Base-by-base conservation (phyloP, 495 filamentous ascomycete species). In the Glutinoglossum americanum region DNA sequence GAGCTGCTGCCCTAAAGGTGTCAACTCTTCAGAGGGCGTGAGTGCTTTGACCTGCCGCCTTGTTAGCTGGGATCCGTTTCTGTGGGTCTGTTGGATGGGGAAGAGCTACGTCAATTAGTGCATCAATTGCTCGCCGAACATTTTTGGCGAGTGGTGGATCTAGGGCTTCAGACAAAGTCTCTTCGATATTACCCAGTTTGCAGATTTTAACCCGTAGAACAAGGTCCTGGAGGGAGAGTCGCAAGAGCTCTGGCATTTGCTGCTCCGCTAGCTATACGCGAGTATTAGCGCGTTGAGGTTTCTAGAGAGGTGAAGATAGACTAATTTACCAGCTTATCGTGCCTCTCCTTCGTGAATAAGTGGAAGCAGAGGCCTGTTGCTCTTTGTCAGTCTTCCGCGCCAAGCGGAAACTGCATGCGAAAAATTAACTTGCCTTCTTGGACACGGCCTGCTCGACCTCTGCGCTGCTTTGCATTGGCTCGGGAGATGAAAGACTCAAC, bases 171-270 rank as follows among this genome's bases (percentile, higher is more conserved):
- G 82, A 76, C 5, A 98, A 74, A 0, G 88, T 94, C 60, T 88
- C 77, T 63, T 95, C 90, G 54, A 97, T 89, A 51, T 82, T 80
- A 2, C 92, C 92, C 54, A 98, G 76, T 63, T 89, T 92, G 71
- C 89, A 98, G 37, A 93, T 92, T 70, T 98, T 98, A 61, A 96
- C 87, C n/a, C 92, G 81, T 61, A 98, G 82, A 9, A 89, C 86
- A 2, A 96, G 77, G 62, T 98, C 92, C 69, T 97, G 90, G 10
- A 98, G 70, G 0, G 89, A 95, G 6, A 98, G 75, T 1, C 92
- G 83, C 47, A 97, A 80, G 77, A 98, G 88, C 67, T 98, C 92
- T 0, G 92, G 92, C 0, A 84, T 93, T 71, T 97, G 92, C 64
- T 95, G 86, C 54, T 89, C 87, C 15, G 79, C 77, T 75, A 96